These are phyloP conservation scores for Aspergillus bombycis DNA, from an alignment of 2,329 filamentous ascomycete genomes.

Conservation along the genomic window DNA sequence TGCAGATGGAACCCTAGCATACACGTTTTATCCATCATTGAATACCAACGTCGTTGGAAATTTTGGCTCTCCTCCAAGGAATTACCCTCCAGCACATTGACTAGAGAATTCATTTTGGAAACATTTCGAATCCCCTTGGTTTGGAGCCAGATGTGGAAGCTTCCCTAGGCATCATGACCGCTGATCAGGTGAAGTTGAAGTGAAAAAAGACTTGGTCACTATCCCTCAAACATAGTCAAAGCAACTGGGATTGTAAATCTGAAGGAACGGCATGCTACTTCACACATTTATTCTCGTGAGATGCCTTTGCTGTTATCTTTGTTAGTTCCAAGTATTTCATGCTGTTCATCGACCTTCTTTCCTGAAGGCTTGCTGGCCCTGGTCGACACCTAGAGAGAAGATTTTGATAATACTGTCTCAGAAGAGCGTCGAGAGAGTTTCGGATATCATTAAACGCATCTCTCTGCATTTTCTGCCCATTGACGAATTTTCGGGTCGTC, in stretches of 20 bases:
- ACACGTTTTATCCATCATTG: neutral
- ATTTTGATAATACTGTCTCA: too few relatives aligned
- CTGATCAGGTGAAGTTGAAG: neutral
- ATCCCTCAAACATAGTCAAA: neutral
- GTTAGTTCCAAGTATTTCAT: too few relatives aligned
- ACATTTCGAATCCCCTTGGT: neutral
- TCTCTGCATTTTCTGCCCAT: too few relatives aligned
- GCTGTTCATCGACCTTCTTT: too few relatives aligned
- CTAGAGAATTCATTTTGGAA: constrained; percentile 2
- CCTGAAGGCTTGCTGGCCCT: too few relatives aligned
- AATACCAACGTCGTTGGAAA: neutral
- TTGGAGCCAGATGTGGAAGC: constrained; percentile 3
- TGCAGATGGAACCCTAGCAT: too few relatives aligned
- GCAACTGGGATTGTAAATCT: neutral
- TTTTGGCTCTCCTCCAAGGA: neutral
- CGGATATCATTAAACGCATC: too few relatives aligned
- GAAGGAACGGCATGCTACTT: neutral
- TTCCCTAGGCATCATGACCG: neutral
- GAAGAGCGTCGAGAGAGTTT: too few relatives aligned
- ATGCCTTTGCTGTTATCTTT: too few relatives aligned
- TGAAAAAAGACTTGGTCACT: neutral
- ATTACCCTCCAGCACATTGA: constrained; percentile 2
- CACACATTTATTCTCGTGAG: too few relatives aligned
- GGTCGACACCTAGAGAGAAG: too few relatives aligned
- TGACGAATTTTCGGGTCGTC: too few relatives aligned